Evolutionary conservation across 257 asterid species (phyloP).

Genomic region (Perilla frutescens): DNA sequence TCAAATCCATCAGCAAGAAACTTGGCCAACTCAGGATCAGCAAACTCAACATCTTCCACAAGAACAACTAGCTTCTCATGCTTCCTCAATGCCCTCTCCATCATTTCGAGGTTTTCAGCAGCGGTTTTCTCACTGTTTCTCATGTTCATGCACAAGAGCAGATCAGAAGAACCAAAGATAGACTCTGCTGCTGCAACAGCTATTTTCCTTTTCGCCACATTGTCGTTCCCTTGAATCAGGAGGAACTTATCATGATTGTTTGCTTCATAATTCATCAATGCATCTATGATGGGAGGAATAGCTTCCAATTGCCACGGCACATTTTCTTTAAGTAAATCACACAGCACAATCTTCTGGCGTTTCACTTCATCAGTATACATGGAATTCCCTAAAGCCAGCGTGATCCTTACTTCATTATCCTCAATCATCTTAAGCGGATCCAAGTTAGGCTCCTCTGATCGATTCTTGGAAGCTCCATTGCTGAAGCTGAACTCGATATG

Average conservation of each 20-base stretch:
- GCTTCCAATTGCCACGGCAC: slow-evolving; percentile 77
- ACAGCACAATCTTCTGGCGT: slow-evolving; percentile 23
- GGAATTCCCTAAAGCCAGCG: slow-evolving; percentile 74
- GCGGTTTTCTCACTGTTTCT: slow-evolving; percentile 34
- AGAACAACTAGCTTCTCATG: slow-evolving; percentile 55
- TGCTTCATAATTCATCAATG: slow-evolving; percentile 40
- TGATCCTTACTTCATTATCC: slow-evolving; percentile 65
- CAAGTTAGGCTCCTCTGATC: slow-evolving; percentile 48
- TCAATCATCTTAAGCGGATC: slow-evolving; percentile 64
- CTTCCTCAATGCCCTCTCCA: slow-evolving; percentile 54
- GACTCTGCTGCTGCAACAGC: slow-evolving; percentile 61
- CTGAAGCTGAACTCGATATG: slow-evolving; percentile 73
- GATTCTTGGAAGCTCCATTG: slow-evolving; percentile 43
- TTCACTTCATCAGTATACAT: slow-evolving; percentile 29
- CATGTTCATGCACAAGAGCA: slow-evolving; percentile 52
- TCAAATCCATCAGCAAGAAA: slow-evolving; percentile 49
- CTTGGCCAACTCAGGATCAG: slow-evolving; percentile 52
- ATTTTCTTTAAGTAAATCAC: slow-evolving; percentile 49
- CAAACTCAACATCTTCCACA: slow-evolving; percentile 63
- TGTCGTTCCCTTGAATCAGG: slow-evolving; percentile 71
- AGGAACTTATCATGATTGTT: slow-evolving; percentile 47
- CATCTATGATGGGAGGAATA: slow-evolving; percentile 52
- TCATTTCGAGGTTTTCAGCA: slow-evolving; percentile 34
- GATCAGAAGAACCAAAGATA: slow-evolving; percentile 64
- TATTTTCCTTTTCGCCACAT: slow-evolving; percentile 58